These are phyloP conservation scores for Rhizopogon parksii DNA, from an alignment of 1,284 basidiomycete genomes.

Conservation along the genomic window DNA sequence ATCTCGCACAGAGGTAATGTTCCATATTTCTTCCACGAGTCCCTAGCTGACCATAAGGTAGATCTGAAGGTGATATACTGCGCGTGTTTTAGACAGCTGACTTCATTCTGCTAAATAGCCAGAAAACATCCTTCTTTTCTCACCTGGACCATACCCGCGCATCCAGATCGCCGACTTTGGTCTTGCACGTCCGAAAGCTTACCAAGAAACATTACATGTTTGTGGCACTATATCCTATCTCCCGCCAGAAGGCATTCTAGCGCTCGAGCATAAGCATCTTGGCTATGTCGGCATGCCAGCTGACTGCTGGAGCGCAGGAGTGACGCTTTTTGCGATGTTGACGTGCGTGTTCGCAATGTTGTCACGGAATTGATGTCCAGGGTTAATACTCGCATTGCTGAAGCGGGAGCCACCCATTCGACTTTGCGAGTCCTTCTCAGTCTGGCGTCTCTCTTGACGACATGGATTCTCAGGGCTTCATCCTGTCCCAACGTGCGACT, in stretches of 20 bases:
- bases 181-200: conserved; percentile 70
- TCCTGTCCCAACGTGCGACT: conserved; percentile 42
- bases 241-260: conserved; percentile 77
- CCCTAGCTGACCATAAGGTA: conserved; percentile 21
- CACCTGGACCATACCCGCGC: conserved; percentile 72
- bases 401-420: conserved; percentile 71
- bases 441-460: conserved; percentile 14
- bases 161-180: conserved; percentile 85
- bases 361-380: neutral
- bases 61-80: conserved; percentile 58
- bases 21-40: neutral
- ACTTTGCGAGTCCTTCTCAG: conserved; percentile 39
- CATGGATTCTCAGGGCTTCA: conserved; percentile 23
- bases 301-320: conserved; percentile 80
- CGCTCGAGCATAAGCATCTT: conserved; percentile 61
- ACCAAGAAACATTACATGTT: conserved; percentile 72
- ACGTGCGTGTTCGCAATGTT: conserved; percentile 41
- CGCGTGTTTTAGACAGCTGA: neutral
- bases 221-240: conserved; percentile 79
- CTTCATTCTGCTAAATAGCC: conserved; percentile 40
- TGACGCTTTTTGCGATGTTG: conserved; percentile 76
- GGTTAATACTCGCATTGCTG: conserved; percentile 4
- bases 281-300: conserved; percentile 74
- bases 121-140: conserved; percentile 76
- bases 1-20: conserved; percentile 75